phyloP scores from a whole-genome alignment of 2,329 filamentous ascomycete genomes.

The Emydomyces testavorans region DNA sequence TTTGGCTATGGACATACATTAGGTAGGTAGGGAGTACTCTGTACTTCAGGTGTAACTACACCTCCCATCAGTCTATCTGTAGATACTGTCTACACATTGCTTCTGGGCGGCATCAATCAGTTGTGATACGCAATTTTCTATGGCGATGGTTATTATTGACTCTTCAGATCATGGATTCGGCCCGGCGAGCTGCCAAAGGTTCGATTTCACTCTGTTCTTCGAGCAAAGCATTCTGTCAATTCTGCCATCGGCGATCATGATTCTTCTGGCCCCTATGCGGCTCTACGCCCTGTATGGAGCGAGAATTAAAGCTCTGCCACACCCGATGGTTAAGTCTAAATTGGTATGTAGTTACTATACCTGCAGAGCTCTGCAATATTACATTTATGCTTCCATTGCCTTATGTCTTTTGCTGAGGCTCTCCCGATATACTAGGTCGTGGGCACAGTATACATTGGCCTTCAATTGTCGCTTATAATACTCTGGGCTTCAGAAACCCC shows the following conservation, averaged over 20 bases:
- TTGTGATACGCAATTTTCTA: not conserved
- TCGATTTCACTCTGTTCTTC: conserved; percentile 28
- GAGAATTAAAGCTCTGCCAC: too few species aligned
- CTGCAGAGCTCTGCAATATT: too few species aligned
- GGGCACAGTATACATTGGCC: conserved; percentile 10
- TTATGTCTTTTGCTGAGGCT: too few species aligned
- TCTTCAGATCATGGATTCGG: conserved; percentile 1
- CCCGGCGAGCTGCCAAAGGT: conserved; percentile 11
- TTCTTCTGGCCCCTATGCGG: conserved; percentile 18
- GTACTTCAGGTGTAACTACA: too few species aligned
- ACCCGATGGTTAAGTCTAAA: too few species aligned
- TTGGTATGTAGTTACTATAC: too few species aligned
- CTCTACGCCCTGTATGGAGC: conserved; percentile 17
- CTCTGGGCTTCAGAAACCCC: conserved; percentile 4
- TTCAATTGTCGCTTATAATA: conserved; percentile 21
- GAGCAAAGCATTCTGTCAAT: conserved; percentile 24
- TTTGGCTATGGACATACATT: too few species aligned
- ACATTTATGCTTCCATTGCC: too few species aligned
- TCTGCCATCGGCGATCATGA: conserved; percentile 19
- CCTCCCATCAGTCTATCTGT: too few species aligned
- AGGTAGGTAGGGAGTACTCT: too few species aligned
- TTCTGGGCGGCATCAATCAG: too few species aligned
- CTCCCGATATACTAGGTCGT: conserved; percentile 11
- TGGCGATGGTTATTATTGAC: not conserved
- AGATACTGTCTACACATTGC: too few species aligned